A percentile compares a stretch with the other conserved stretches of the same genome.
Conservation (phyloP, 1,284 basidiomycete species). For the Papiliotrema fonsecae region DNA sequence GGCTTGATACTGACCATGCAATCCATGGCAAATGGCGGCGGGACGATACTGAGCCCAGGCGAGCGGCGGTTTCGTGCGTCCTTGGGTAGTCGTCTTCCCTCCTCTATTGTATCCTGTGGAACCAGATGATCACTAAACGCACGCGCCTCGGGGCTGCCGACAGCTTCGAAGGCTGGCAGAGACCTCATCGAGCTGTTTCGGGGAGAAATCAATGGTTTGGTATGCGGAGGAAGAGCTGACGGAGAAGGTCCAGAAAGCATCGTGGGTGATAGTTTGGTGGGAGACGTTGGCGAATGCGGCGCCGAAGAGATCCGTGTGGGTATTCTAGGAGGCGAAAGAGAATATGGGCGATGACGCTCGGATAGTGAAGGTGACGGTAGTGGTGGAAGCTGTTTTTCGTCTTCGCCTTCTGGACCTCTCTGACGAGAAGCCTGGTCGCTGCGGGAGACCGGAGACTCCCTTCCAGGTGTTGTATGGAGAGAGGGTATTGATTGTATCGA, state of each 20-base stretch:
- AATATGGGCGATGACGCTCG: not conserved
- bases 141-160: too few relatives aligned
- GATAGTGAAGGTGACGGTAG: not conserved
- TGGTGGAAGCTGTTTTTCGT: not conserved
- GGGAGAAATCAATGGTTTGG: conserved; percentile 13
- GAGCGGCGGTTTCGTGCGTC: not conserved
- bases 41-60: conserved; percentile 25
- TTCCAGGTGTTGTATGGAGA: not conserved
- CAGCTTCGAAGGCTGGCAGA: too few relatives aligned
- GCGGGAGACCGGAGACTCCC: not conserved
- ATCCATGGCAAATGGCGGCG: conserved; percentile 14
- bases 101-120: too few relatives aligned
- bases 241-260: too few relatives aligned
- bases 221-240: too few relatives aligned
- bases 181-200: conserved; percentile 14
- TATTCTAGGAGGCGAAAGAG: not conserved
- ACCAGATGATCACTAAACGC: too few relatives aligned
- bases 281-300: conserved; percentile 4
- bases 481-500: not conserved
- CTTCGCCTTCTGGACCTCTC: too few relatives aligned
- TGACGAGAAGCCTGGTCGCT: too few relatives aligned
- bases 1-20: conserved; percentile 10
- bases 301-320: not conserved
- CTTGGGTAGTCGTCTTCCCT: too few relatives aligned
- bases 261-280: conserved; percentile 7